Conservation (phyloP, 2,329 filamentous ascomycete genomes). For the Monosporascus sp. region DNA sequence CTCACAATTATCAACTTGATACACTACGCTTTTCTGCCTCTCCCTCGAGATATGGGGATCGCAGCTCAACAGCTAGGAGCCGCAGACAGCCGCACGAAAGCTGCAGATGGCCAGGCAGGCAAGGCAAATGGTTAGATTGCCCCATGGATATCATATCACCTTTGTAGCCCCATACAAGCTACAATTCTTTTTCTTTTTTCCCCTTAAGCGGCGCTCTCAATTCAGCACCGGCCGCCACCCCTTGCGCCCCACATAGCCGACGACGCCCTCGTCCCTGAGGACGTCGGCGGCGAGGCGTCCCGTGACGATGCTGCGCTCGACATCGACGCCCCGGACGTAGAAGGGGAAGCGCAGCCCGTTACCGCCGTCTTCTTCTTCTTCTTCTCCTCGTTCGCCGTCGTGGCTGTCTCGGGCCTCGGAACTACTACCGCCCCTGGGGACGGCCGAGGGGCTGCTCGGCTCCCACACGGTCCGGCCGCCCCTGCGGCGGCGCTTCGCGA, state of each 20-base stretch:
- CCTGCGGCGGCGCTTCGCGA: conserved; percentile 32
- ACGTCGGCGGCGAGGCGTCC: conserved; percentile 55
- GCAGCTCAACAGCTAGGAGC: too few species aligned
- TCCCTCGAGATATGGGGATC: too few species aligned
- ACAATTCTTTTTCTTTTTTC: too few species aligned
- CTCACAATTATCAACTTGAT: too few species aligned
- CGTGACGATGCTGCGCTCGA: conserved; percentile 63
- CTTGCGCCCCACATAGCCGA: conserved; percentile 49
- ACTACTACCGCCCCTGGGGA: background rate
- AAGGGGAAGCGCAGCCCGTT: conserved; percentile 48
- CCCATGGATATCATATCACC: too few species aligned
- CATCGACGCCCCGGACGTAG: conserved; percentile 53
- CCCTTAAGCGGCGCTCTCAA: conserved; percentile 10
- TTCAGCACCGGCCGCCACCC: conserved; percentile 51
- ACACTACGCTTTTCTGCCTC: too few species aligned
- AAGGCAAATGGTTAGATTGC: too few species aligned
- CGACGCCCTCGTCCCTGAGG: conserved; percentile 55
- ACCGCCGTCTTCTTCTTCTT: background rate
- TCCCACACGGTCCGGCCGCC: conserved; percentile 20
- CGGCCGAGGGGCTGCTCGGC: background rate
- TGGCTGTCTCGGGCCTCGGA: conserved; percentile 8
- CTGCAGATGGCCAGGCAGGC: too few species aligned
- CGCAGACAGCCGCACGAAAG: too few species aligned
- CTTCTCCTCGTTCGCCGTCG: conserved; percentile 1
- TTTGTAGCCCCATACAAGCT: too few species aligned